Evolutionary conservation across 495 filamentous ascomycete species (phyloP).

Genomic region (Penicillium subrubescens): DNA sequence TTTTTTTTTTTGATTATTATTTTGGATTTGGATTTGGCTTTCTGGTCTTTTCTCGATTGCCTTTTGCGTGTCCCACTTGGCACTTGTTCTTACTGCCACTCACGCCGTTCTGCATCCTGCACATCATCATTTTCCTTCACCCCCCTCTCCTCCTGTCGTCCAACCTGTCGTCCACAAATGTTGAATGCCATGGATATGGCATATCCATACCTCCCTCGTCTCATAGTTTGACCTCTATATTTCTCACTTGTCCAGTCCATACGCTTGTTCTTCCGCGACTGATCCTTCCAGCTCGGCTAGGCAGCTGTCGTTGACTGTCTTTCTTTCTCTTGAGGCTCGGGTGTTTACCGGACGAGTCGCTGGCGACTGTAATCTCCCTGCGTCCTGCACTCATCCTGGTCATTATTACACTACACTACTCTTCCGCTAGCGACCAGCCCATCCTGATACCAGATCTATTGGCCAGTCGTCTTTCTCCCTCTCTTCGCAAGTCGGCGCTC

Average conservation of each 20-base stretch:
- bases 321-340: constrained; percentile 20
- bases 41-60: constrained; percentile 7
- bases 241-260: neutral
- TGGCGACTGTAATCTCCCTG: constrained; percentile 24
- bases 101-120: constrained; percentile 35
- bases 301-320: constrained; percentile 10
- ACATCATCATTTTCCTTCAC: constrained; percentile 33
- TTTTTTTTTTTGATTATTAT: neutral
- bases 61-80: neutral
- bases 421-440: constrained; percentile 44
- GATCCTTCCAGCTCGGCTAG: constrained; percentile 17
- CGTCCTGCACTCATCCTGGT: constrained; percentile 45
- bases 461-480: neutral
- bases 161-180: constrained; percentile 13
- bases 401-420: constrained; percentile 51
- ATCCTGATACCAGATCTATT: constrained; percentile 18
- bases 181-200: neutral
- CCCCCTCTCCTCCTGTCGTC: constrained; percentile 12
- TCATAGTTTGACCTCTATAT: neutral
- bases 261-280: neutral
- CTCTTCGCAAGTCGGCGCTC: neutral
- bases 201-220: constrained; percentile 5
- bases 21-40: constrained; percentile 1
- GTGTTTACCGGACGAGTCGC: constrained; percentile 25
- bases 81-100: constrained; percentile 13